phyloP scores from a whole-genome alignment of 257 asterid genomes.

The Primulina tabacum region DNA sequence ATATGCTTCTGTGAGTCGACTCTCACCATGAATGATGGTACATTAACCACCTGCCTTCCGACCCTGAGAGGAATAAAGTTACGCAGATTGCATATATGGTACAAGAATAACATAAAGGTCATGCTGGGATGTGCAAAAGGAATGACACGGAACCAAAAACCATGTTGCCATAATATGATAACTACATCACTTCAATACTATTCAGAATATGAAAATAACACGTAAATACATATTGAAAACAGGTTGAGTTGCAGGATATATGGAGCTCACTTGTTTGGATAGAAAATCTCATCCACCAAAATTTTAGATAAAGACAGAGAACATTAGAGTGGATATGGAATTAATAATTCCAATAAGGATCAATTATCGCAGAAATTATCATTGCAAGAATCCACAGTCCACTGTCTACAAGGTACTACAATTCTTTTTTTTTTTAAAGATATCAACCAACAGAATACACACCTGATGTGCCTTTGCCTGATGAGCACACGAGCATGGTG shows the following conservation, averaged over 20 bases:
- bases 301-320: background rate
- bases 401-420: no score
- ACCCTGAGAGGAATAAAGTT: slow-evolving; percentile 27
- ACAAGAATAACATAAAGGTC: background rate
- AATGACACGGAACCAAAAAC: background rate
- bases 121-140: background rate
- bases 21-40: slow-evolving; percentile 46
- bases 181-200: background rate
- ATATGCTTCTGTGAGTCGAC: slow-evolving; percentile 46
- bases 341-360: background rate
- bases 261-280: background rate
- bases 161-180: background rate
- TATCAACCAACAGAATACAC: background rate
- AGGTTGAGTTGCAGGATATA: background rate
- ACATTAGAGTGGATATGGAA: background rate
- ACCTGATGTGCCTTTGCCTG: slow-evolving; percentile 55
- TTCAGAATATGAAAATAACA: background rate
- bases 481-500: slow-evolving; percentile 55
- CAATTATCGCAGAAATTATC: no score
- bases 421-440: background rate
- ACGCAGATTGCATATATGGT: background rate
- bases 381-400: no score
- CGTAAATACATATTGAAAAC: background rate
- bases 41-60: slow-evolving; percentile 49
- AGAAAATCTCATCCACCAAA: background rate